Percentiles rank a stretch among this genome's conserved stretches.
phyloP scores from a whole-genome alignment of 2,329 filamentous ascomycete species.

The Verticillium dahliae region DNA sequence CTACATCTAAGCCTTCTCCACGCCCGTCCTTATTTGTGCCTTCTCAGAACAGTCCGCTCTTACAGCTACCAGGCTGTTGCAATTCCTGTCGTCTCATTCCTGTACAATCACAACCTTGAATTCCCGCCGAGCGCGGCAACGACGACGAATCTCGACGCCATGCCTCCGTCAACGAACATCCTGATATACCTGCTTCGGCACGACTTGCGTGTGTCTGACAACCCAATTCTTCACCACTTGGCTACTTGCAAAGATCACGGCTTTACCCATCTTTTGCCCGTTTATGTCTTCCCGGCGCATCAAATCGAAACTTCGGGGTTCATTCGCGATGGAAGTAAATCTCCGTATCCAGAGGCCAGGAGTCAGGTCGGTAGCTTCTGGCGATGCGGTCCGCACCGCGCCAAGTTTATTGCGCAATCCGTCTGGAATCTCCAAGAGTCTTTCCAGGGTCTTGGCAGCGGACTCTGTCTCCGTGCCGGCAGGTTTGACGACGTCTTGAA shows the following conservation, averaged over 20 bases:
- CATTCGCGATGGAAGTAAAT: constrained; percentile 43
- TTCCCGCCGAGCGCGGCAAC: background rate
- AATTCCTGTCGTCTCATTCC: background rate
- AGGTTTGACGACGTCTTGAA: constrained; percentile 51
- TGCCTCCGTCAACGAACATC: constrained; percentile 35
- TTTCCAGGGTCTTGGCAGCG: constrained; percentile 53
- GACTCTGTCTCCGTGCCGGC: constrained; percentile 59
- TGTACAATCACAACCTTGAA: background rate
- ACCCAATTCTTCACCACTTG: constrained; percentile 61
- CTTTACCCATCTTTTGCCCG: constrained; percentile 64
- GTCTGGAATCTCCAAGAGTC: constrained; percentile 65
- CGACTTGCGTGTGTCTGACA: constrained; percentile 68
- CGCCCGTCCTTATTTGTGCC: background rate
- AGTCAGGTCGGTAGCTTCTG: constrained; percentile 62
- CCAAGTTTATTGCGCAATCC: constrained; percentile 65
- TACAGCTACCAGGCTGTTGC: background rate
- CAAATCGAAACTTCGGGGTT: constrained; percentile 74
- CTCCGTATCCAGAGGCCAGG: constrained; percentile 62
- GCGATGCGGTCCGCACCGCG: constrained; percentile 66
- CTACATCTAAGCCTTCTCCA: background rate
- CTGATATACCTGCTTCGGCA: constrained; percentile 67
- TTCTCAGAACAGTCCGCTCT: too few species aligned
- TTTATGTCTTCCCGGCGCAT: constrained; percentile 62
- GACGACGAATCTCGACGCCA: constrained; percentile 9
- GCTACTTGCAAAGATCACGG: constrained; percentile 40